Evolutionary conservation across 352 stramenopile species (phyloP), one percentile per base, ranked within the genome.

Genomic region (Globisporangium viniferum): DNA sequence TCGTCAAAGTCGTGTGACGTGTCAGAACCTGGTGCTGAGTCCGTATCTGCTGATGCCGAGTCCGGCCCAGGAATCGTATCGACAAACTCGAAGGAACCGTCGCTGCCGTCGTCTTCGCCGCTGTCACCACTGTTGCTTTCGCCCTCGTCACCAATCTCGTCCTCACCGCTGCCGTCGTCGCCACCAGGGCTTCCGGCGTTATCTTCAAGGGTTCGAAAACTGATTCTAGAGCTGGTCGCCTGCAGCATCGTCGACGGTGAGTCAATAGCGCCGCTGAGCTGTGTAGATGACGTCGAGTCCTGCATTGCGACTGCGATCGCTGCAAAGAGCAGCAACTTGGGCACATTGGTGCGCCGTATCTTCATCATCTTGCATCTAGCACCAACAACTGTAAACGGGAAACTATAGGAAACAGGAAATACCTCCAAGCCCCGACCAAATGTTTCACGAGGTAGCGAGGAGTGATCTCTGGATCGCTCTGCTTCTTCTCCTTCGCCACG

Each of bases 81-180:
- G 59, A 65, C 59, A 29, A 44, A 65, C 41, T 65, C 59, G 27
- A 46, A 57, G n/a, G 59, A 55, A 10, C 59, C 59, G 24, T 65
- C 59, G 24, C 15, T 59, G 8, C 14, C 41, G 14, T 65, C 59
- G 20, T 57, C 59, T 35, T 65, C 18, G 6, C 41, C 44, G 2
- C 20, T n/a, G 18, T 22, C 14, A 20, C 12, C 44, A 22, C 10
- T 20, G 33, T n/a, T 20, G 56, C 5, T 18, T 7, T 44, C 20
- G 8, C 39, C 39, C 15, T 46, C 39, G 39, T 46, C 39, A 46
- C 15, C 6, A 20, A 12, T n/a, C 20, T 39, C 29, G 27, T 20
- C 20, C 29, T n/a, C 59, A 57, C 29, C 29, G 20, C 59, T 31
- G 27, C 18, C 27, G 54, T 41, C 7, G 18, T 36, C 29, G 15